These are phyloP conservation scores for Phlyctochytrium arcticum DNA, from an alignment of 192 early-diverging fungal species.

Conservation along the genomic window DNA sequence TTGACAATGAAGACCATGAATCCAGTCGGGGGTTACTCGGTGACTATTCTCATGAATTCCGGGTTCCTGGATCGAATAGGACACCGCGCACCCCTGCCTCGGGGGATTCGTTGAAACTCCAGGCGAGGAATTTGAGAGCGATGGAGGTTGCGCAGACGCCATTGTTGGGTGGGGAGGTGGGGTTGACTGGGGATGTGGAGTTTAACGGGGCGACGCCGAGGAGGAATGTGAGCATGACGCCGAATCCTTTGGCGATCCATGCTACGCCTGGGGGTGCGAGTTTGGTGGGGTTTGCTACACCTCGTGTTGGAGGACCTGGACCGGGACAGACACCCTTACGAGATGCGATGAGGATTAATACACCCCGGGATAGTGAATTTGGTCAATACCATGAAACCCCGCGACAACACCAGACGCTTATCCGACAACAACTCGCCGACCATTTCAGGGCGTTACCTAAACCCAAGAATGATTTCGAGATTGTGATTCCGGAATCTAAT, in stretches of 20 bases:
- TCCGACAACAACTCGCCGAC: conserved; percentile 68
- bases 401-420: conserved; percentile 46
- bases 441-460: conserved; percentile 71
- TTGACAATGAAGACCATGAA: conserved; percentile 53
- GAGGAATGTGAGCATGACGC: conserved; percentile 57
- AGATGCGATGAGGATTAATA: conserved; percentile 59
- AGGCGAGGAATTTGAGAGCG: conserved; percentile 80
- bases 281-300: conserved; percentile 6
- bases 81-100: conserved; percentile 58
- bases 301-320: conserved; percentile 18
- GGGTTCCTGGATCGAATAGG: conserved; percentile 32
- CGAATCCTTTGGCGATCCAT: conserved; percentile 64
- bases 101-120: conserved; percentile 64
- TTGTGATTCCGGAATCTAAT: conserved; percentile 78
- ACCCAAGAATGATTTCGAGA: conserved; percentile 91
- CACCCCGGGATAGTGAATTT: conserved; percentile 55
- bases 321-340: conserved; percentile 27
- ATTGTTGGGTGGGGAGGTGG: conserved; percentile 71
- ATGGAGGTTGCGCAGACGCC: conserved; percentile 76
- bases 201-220: conserved; percentile 63
- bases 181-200: conserved; percentile 49
- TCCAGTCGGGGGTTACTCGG: conserved; percentile 66
- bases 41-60: conserved; percentile 55
- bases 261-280: conserved; percentile 8
- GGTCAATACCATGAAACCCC: conserved; percentile 66